A percentile compares a stretch with the other conserved stretches of the same genome.
Evolutionary conservation across 345 rosid species (phyloP).

Genomic region (Brassica incana): DNA sequence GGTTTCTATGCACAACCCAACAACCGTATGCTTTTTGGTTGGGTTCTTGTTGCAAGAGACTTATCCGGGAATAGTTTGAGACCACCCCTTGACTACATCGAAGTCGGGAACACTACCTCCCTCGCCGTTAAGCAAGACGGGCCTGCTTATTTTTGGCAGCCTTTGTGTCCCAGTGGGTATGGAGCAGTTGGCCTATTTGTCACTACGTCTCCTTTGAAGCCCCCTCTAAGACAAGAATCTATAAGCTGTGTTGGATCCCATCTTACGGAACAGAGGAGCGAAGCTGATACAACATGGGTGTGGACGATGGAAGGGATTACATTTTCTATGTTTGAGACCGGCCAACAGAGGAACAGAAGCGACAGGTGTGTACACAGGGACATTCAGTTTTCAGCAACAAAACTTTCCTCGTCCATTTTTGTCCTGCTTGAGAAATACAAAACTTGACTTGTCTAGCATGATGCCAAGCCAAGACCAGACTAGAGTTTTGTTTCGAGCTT

Average conservation of each 20-base stretch:
- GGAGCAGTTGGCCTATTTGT: not conserved
- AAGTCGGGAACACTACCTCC: not conserved
- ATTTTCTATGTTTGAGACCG: not conserved
- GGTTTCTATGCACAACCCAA: not conserved
- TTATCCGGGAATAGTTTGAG: not conserved
- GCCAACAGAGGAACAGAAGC: not conserved
- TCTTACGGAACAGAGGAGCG: not conserved
- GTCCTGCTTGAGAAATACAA: not conserved
- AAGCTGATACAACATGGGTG: not conserved
- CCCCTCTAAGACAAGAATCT: not conserved
- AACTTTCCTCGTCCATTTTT: not conserved
- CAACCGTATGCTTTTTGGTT: not conserved
- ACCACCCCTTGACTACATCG: not conserved
- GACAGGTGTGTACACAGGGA: not conserved
- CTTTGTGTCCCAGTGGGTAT: not conserved
- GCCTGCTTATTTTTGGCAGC: not conserved
- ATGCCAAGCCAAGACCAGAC: not conserved
- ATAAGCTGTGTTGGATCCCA: not conserved
- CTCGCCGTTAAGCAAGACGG: not conserved
- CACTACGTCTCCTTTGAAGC: not conserved
- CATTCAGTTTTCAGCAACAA: not conserved
- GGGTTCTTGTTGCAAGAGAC: not conserved
- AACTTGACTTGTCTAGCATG: not conserved
- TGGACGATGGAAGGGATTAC: not conserved
- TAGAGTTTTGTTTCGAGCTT: not conserved